Evolutionary conservation across 352 stramenopile genomes (phyloP), one percentile per base, ranked within the genome.

Genomic region (Phytophthora crassamura): DNA sequence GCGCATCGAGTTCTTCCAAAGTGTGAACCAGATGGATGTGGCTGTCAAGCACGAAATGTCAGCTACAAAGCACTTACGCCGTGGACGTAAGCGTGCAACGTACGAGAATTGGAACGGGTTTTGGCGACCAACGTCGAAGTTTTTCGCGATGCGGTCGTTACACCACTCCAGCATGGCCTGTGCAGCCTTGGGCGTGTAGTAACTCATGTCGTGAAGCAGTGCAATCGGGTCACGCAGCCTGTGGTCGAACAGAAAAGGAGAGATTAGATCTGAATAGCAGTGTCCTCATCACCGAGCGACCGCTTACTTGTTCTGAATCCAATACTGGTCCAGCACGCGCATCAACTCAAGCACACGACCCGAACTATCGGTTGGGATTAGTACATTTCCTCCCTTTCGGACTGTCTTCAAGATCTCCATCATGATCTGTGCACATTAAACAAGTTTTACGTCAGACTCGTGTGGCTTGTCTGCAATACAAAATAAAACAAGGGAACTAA

Each of bases 291-390:
- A 45, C 20, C 10, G 32, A 47, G n/a, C 87, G 1, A 49, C 36
- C 20, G 66, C 84, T 28, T 86, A 93, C 77, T 98, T 97, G 73
- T 98, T 95, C 52, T 96, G 82, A 54, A 98, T 97, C 96, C 96
- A 99, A 72, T 98, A 97, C 72, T 97, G 84, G 64, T 98, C 88
- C 18, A 99, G 64, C 3, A 98, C 75, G n/a, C 97, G 84, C 61
- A 98, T 91, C 7, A 99, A 68, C 79, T 99, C 97, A 1, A 99
- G 77, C n/a, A 98, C 91, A 18, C 97, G 89, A 5, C 95, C 94
- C 18, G 88, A 94, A 39, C 91, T 97, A 72, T 99, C 96, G 0
- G 93, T 96, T 0, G 97, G 97, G n/a, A 99, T 90, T 18, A 99
- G 76, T 7, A 98, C 95, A 65, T 98, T 98, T 15, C 96, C 95